Evolutionary conservation across 495 filamentous ascomycete genomes (phyloP), one percentile per base, ranked within the genome.

Genomic region (Penicillium antarcticum): DNA sequence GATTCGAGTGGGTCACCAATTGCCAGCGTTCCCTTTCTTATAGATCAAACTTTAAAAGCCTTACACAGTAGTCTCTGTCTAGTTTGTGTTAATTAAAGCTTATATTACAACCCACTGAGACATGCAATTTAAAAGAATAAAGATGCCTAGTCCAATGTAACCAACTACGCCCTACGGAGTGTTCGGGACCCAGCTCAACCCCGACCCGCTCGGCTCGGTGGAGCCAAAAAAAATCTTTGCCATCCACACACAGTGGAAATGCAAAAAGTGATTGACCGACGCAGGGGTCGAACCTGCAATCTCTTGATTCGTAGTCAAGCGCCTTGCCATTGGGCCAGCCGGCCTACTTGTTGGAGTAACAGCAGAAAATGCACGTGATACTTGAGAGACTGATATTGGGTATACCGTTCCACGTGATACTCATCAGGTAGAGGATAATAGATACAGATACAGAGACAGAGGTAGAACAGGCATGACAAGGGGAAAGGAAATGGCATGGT

Each of bases 241-340:
- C 0, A 21, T 34, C 23, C 12, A 41, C 3, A 34, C n/a, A n/a
- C n/a, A n/a, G n/a, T n/a, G n/a, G 32, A 23, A 7, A 32, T 12
- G 26, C 37, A 49, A 46, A 49, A 49, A 49, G 8, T 13, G 40
- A 48, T 48, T 67, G 61, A 68, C 67, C 65, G 65, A 71, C 62
- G 69, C 68, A 65, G 69, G 65, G 64, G 55, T 68, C 60, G 58
- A 65, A 60, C 69, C 68, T 72, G 69, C 69, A 78, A 80, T 80
- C 76, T 80, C 77, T 80, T 80, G 77, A 80, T 80, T 80, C 80
- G 80, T 82, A 83, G 80, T 83, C 80, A 83, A 83, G 80, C 80
- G 80, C 80, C 80, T 83, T 83, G 75, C 80, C 80, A 83, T 83
- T 83, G 75, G 78, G 79, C 80, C 78, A 83, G 71, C 71, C 61